phyloP scores from a whole-genome alignment of 345 rosid species.

The Lepidium sativum region DNA sequence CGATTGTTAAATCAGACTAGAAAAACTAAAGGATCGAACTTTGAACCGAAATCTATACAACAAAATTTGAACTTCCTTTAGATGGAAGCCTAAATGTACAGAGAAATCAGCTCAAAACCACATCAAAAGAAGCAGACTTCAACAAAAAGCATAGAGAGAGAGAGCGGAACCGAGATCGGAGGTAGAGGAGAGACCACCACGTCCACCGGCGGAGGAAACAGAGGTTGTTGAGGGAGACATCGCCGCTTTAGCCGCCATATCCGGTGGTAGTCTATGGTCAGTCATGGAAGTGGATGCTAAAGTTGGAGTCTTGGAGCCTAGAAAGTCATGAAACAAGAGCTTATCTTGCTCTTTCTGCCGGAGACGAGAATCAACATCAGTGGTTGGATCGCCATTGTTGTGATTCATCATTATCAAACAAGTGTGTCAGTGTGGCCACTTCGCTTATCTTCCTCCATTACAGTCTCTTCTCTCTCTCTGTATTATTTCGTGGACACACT shows the following conservation, averaged over 20 bases:
- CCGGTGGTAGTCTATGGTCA: conserved; percentile 26
- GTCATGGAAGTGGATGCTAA: conserved; percentile 32
- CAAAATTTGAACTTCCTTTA: conserved; percentile 1
- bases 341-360: conserved; percentile 32
- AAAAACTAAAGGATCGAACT: background rate
- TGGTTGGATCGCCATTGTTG: conserved; percentile 20
- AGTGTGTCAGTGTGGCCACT: conserved; percentile 38
- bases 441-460: conserved; percentile 32
- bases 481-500: conserved; percentile 20
- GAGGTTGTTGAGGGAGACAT: conserved; percentile 43
- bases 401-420: conserved; percentile 37
- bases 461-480: conserved; percentile 6
- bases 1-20: background rate
- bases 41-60: conserved; percentile 3
- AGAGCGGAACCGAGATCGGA: conserved; percentile 85
- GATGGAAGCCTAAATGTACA: conserved; percentile 3
- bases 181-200: conserved; percentile 57
- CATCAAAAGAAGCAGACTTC: background rate
- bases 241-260: conserved; percentile 22
- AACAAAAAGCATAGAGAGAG: conserved; percentile 1
- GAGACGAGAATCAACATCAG: conserved; percentile 17
- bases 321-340: conserved; percentile 81
- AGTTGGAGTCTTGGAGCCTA: conserved; percentile 55
- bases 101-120: conserved; percentile 3
- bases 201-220: conserved; percentile 52